Evolutionary conservation across 805 yeast species (phyloP).

Genomic region (Barnettozyma pratensis): DNA sequence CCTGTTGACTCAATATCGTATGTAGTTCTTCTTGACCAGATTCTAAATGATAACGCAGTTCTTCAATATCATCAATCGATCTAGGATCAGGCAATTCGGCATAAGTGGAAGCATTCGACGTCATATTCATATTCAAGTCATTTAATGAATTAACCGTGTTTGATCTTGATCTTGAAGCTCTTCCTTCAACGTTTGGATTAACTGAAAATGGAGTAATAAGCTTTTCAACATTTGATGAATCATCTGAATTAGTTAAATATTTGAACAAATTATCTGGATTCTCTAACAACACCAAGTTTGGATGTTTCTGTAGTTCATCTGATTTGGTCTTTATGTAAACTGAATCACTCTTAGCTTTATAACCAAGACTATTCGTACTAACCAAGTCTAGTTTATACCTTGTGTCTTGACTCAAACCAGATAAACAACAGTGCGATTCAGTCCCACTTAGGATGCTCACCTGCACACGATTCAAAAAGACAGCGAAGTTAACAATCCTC

Average conservation of each 20-base stretch:
- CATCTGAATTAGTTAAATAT: conserved; percentile 28
- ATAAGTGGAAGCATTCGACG: conserved; percentile 12
- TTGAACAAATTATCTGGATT: conserved; percentile 35
- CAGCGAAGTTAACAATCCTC: conserved; percentile 30
- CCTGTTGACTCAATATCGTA: conserved; percentile 29
- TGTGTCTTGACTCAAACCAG: conserved; percentile 29
- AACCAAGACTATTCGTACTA: conserved; percentile 34
- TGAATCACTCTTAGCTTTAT: conserved; percentile 36
- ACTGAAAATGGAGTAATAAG: conserved; percentile 22
- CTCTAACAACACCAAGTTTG: conserved; percentile 24
- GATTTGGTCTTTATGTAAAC: conserved; percentile 36
- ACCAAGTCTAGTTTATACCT: conserved; percentile 40
- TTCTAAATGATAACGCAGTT: conserved; percentile 36
- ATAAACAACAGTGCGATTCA: conserved; percentile 32
- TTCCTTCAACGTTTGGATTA: conserved; percentile 7
- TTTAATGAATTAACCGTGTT: conserved; percentile 27
- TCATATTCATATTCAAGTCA: conserved; percentile 8
- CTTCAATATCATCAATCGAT: conserved; percentile 36
- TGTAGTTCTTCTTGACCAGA: conserved; percentile 37
- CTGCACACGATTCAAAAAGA: conserved; percentile 37
- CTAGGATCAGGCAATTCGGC: conserved; percentile 16
- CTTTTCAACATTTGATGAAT: conserved; percentile 17
- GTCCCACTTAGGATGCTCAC: conserved; percentile 30
- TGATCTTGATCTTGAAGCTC: conserved; percentile 28
- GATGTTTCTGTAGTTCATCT: conserved; percentile 16